Conservation (phyloP, 2,329 filamentous ascomycete species). For the Aspergillaceae sp. region DNA sequence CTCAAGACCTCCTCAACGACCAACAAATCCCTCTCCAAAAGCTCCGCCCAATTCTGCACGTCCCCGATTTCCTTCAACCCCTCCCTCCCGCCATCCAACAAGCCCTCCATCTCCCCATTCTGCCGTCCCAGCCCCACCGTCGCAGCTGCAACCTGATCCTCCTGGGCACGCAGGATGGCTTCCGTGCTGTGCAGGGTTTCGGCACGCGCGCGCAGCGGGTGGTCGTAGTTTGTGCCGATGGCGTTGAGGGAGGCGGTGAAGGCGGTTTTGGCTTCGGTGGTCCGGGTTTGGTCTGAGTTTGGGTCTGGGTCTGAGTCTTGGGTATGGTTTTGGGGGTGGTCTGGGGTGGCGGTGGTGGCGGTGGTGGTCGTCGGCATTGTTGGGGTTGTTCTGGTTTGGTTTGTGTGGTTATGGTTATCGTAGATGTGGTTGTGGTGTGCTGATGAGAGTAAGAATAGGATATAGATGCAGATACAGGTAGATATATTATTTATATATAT, state of each 20-base stretch:
- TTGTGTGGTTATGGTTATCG: too few species aligned
- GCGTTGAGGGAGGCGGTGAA: conserved; percentile 38
- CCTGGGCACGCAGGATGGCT: conserved; percentile 45
- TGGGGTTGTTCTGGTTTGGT: too few species aligned
- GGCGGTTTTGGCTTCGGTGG: conserved; percentile 35
- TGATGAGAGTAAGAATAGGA: too few species aligned
- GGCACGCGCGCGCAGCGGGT: conserved; percentile 46
- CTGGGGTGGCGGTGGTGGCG: too few species aligned
- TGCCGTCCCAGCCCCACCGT: conserved; percentile 45
- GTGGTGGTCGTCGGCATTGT: too few species aligned
- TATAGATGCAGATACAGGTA: too few species aligned
- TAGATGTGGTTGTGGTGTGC: too few species aligned
- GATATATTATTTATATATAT: too few species aligned
- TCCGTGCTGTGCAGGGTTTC: conserved; percentile 49
- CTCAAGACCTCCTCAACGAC: conserved; percentile 35
- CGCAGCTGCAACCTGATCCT: conserved; percentile 43
- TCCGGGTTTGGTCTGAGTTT: conserved; percentile 15
- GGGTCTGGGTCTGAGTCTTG: background rate
- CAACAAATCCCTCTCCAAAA: conserved; percentile 45
- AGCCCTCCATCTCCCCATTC: conserved; percentile 46
- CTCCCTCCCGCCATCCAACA: conserved; percentile 46
- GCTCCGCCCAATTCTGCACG: conserved; percentile 57
- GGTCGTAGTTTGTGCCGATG: conserved; percentile 42
- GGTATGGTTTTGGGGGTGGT: too few species aligned
- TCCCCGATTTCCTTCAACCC: conserved; percentile 57